Evolutionary conservation across 208 protist species (phyloP), one percentile per base, ranked within the genome.

Genomic region (Acanthamoeba lenticulata): DNA sequence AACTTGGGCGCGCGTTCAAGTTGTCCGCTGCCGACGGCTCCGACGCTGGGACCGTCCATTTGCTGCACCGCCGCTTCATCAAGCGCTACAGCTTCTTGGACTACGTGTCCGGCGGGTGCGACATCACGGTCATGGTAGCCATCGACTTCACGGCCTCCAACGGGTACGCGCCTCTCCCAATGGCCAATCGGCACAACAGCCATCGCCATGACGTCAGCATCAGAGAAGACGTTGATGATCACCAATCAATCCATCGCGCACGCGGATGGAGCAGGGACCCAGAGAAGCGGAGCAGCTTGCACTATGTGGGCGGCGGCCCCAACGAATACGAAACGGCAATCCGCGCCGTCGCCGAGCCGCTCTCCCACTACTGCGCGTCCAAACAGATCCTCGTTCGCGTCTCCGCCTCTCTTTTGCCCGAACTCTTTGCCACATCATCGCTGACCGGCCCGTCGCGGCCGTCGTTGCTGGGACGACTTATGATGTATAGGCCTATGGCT

Each of bases 131-230:
- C 11, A 95, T 97, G 24, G 85, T 95, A 21, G 96, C 83, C 60
- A 97, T 97, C 40, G 96, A 97, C 88, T 97, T 95, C 42, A 97
- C 96, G 1, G 96, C 62, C 42, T 95, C 89, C 24, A 97, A 97
- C 83, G 79, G 69, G 49, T 44, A 89, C 32, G 62, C 67, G 24
- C 36, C 55, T 15, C 29, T 77, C 34, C 15, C 67, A 34, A 40
- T 34, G 27, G 15, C 11, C 24, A n/a, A 40, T 24, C 69, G 24
- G 0, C 29, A 21, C 17, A 1, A 6, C 40, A 40, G 24, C 9
- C 1, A 60, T 24, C 24, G 32, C 47, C 24, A 17, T 15, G 6
- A 9, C n/a, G 15, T 62, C 4, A 0, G 29, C 57, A 45, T 81
- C n/a, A n/a, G n/a, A n/a, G n/a, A n/a, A n/a, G n/a, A n/a, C n/a